Evolutionary conservation across 352 stramenopile genomes (phyloP), one percentile per base, ranked within the genome.

Genomic region (Phytopythium boreale): DNA sequence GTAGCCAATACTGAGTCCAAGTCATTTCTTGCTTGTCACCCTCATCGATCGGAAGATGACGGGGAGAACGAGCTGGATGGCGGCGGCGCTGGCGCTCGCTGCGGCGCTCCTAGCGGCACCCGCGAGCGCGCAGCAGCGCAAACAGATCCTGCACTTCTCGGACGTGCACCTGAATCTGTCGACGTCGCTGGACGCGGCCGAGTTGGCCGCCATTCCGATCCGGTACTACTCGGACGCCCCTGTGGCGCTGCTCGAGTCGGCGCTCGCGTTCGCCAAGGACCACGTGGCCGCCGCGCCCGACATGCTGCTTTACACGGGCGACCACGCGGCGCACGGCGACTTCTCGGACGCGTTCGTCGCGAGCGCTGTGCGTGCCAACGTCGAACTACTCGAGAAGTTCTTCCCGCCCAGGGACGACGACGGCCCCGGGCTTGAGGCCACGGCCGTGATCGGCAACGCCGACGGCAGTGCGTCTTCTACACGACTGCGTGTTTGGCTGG

Each of bases 101-200:
- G 24, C 15, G 22, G 56, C 39, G 26, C 8, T 12, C 15, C 26
- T 41, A 15, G 56, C 26, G 17, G 37, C 24, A 17, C 29, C 52
- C 31, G 29, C 64, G 47, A 61, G 58, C 37, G 62, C 58, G 20
- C 51, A 59, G 34, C 63, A 65, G 49, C 61, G 55, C 34, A 66
- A 69, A 1, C 68, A 71, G 56, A 88, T 95, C 59, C 64, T 96
- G 41, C 85, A 96, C 70, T 92, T 94, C 61, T 93, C 86, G 17
- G 88, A 96, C 66, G 86, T 95, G 24, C 85, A 96, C 59, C 69
- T 96, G 17, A 94, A 96, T 59, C 71, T 92, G 56, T 92, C 86
- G 8, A 50, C 57, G 22, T 75, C 71, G 22, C 66, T 86, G 15
- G 64, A 78, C n/a, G 59, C 64, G 0, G 27, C 31, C 7, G 73